Evolutionary conservation across 176 grass and related monocot genomes (phyloP).

Genomic region (Stipa capillata): DNA sequence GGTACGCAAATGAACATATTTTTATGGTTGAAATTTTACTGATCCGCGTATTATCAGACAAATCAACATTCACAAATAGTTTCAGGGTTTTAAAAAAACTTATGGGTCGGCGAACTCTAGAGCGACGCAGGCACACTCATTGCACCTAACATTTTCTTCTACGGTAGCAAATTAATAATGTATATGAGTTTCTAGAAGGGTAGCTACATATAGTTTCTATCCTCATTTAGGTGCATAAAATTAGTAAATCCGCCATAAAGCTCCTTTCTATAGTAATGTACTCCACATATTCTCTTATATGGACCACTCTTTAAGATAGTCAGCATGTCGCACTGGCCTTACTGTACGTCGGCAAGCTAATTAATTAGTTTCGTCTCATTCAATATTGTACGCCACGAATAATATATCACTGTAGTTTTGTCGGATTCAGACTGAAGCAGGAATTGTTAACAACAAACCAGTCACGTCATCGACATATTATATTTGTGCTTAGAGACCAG

Average conservation of each 20-base stretch:
- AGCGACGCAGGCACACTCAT: too few species aligned
- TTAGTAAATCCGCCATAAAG: slow-evolving; percentile 4
- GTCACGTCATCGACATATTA: too few species aligned
- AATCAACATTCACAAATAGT: too few species aligned
- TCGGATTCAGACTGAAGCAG: background rate
- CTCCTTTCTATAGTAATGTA: background rate
- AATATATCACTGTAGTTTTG: background rate
- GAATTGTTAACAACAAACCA: background rate
- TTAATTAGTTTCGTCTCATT: background rate
- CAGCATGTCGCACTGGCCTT: background rate
- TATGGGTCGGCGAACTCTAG: too few species aligned
- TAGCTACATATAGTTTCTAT: background rate
- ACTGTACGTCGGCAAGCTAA: background rate
- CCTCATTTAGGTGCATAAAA: background rate
- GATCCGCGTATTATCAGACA: too few species aligned
- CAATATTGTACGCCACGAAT: background rate
- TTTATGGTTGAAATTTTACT: too few species aligned
- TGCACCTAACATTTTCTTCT: too few species aligned
- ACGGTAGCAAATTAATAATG: too few species aligned
- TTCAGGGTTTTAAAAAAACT: too few species aligned
- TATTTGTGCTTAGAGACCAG: too few species aligned
- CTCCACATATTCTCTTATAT: background rate
- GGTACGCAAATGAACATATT: too few species aligned
- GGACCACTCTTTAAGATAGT: background rate
- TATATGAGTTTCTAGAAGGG: background rate